Evolutionary conservation across 805 yeast species (phyloP).

Genomic region (Barnettozyma salicaria): DNA sequence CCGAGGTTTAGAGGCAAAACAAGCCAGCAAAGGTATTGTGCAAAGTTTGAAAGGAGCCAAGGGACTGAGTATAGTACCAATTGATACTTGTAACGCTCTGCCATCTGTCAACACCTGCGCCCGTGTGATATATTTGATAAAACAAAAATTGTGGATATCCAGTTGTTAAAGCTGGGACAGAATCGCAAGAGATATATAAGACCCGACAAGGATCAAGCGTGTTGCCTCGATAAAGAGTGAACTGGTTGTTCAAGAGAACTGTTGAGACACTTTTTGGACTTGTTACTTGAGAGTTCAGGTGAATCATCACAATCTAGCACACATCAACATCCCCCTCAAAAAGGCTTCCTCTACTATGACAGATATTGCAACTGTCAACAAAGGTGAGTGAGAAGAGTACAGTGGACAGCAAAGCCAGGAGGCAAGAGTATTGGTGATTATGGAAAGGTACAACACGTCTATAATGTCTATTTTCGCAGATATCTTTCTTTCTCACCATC

Average conservation of each 20-base stretch:
- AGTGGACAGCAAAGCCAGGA: neutral
- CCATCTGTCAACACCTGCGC: neutral
- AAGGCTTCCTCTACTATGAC: too few species aligned
- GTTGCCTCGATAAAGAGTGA: too few species aligned
- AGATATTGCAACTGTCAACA: conserved; percentile 14
- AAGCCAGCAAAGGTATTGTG: neutral
- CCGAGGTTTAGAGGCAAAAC: neutral
- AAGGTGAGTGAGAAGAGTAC: conserved; percentile 11
- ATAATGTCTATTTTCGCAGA: too few species aligned
- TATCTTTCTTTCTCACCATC: neutral
- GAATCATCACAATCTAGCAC: too few species aligned
- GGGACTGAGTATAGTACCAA: too few species aligned
- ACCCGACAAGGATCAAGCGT: neutral
- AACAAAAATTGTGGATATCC: too few species aligned
- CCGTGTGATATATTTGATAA: too few species aligned
- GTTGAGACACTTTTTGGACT: too few species aligned
- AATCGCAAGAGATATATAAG: neutral
- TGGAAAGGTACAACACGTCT: neutral
- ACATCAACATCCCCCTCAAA: neutral
- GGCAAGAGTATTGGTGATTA: neutral
- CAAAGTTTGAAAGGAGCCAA: too few species aligned
- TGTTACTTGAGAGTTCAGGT: too few species aligned
- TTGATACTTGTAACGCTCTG: neutral
- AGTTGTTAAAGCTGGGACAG: neutral
- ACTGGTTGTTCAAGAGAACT: too few species aligned